phyloP scores from a whole-genome alignment of 495 filamentous ascomycete species.

The Coniosporium apollinis region DNA sequence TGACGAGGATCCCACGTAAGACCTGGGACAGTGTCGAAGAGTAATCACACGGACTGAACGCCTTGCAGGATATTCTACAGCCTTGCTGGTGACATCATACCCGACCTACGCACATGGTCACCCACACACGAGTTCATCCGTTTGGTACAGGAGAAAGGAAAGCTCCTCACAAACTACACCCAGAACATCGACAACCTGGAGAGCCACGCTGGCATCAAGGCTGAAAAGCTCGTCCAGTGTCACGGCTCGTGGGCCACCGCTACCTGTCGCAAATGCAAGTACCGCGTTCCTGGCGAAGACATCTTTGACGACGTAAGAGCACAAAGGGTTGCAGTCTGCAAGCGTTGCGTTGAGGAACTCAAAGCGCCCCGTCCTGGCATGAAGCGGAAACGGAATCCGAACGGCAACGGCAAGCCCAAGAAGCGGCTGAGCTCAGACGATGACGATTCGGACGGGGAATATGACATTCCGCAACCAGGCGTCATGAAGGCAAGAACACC shows the following conservation, averaged over 20 bases:
- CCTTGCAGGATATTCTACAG: conserved; percentile 61
- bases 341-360: conserved; percentile 34
- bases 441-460: conserved; percentile 55
- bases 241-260: conserved; percentile 92
- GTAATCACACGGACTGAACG: neutral
- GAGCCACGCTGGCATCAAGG: conserved; percentile 61
- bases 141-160: conserved; percentile 79
- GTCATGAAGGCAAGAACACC: conserved; percentile 62
- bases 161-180: conserved; percentile 90
- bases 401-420: conserved; percentile 33
- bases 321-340: conserved; percentile 50
- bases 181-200: conserved; percentile 99
- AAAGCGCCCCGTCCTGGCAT: conserved; percentile 29
- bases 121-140: conserved; percentile 91
- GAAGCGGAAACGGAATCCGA: conserved; percentile 64
- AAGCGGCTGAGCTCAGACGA: conserved; percentile 38
- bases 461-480: conserved; percentile 52
- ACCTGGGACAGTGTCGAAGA: neutral
- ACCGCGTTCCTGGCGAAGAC: conserved; percentile 54
- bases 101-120: conserved; percentile 53
- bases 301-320: conserved; percentile 67
- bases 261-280: conserved; percentile 67
- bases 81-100: conserved; percentile 80
- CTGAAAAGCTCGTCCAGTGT: conserved; percentile 84
- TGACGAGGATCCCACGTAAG: conserved; percentile 53